Evolutionary conservation across 139 green algal genomes (phyloP).

Genomic region (Asterochloris sp.): DNA sequence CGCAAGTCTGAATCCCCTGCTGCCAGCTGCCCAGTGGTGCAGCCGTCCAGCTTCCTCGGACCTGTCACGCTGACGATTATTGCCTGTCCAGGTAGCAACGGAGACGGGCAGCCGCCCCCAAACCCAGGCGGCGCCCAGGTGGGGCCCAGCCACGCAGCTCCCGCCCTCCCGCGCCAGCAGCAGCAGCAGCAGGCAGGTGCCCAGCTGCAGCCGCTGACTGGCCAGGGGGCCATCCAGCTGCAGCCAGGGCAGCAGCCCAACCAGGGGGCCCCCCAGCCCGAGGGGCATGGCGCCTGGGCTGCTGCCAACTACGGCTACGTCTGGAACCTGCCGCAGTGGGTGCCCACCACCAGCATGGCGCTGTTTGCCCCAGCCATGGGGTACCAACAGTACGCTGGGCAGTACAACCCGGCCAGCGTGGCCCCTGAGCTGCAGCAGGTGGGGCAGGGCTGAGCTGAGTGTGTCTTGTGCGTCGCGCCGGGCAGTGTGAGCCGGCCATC

Average conservation of each 20-base stretch:
- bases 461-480: background rate
- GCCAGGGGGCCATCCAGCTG: constrained; percentile 5
- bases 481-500: background rate
- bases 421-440: constrained; percentile 4
- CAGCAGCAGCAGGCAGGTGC: background rate
- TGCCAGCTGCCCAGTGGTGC: no score
- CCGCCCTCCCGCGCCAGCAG: constrained; percentile 3
- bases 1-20: no score
- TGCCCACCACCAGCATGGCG: constrained; percentile 51
- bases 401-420: constrained; percentile 36
- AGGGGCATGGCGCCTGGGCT: constrained; percentile 1
- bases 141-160: background rate
- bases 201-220: constrained; percentile 3
- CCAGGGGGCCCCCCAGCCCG: background rate
- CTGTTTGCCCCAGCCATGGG: constrained; percentile 38
- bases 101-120: no score
- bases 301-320: constrained; percentile 25
- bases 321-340: constrained; percentile 46
- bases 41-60: no score
- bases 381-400: constrained; percentile 55
- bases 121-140: background rate
- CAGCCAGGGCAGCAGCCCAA: constrained; percentile 4
- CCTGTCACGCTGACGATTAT: no score
- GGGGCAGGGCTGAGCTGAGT: background rate
- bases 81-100: no score